Evolutionary conservation across 768 basidiomycete genomes (phyloP).

Genomic region (Pleurotus giganteus): DNA sequence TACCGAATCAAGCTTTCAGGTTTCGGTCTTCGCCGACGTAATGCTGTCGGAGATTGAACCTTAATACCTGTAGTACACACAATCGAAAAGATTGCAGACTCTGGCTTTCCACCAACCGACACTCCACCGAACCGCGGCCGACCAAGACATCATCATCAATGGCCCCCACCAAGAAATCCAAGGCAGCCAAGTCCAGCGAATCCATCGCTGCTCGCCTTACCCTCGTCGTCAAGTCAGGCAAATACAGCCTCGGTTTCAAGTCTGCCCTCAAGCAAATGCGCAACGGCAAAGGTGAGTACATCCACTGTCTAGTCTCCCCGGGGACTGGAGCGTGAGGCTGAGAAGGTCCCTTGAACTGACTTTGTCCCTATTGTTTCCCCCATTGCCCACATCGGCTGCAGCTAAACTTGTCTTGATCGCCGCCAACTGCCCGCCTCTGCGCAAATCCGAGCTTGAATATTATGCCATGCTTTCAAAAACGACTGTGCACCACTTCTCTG

Average conservation of each 20-base stretch:
- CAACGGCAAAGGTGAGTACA: slow-evolving; percentile 86
- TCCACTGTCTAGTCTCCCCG: slow-evolving; percentile 44
- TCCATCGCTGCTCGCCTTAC: slow-evolving; percentile 89
- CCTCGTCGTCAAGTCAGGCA: slow-evolving; percentile 98
- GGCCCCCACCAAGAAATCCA: slow-evolving; percentile 96
- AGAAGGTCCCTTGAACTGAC: slow-evolving; percentile 96
- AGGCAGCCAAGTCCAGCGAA: slow-evolving; percentile 90
- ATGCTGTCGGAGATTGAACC: not conserved
- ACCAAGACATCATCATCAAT: slow-evolving; percentile 39
- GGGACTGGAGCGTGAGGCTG: slow-evolving; percentile 98
- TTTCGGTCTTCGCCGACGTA: not conserved
- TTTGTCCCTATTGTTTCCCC: slow-evolving; percentile 21
- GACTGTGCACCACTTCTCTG: slow-evolving; percentile 95
- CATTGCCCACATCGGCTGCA: slow-evolving; percentile 28
- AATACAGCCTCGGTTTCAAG: slow-evolving; percentile 97
- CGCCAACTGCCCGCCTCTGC: slow-evolving; percentile 97
- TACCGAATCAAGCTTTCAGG: no score
- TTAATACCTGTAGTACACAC: slow-evolving; percentile 2
- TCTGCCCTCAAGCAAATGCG: slow-evolving; percentile 98
- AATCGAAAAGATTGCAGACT: not conserved
- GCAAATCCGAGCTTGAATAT: slow-evolving; percentile 99
- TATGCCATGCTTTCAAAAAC: slow-evolving; percentile 99
- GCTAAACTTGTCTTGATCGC: slow-evolving; percentile 99
- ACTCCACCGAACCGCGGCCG: not conserved
- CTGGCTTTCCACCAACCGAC: not conserved